These are phyloP conservation scores for Stagonosporopsis chrysanthemi DNA, from an alignment of 2,329 filamentous ascomycete genomes.

Conservation along the genomic window DNA sequence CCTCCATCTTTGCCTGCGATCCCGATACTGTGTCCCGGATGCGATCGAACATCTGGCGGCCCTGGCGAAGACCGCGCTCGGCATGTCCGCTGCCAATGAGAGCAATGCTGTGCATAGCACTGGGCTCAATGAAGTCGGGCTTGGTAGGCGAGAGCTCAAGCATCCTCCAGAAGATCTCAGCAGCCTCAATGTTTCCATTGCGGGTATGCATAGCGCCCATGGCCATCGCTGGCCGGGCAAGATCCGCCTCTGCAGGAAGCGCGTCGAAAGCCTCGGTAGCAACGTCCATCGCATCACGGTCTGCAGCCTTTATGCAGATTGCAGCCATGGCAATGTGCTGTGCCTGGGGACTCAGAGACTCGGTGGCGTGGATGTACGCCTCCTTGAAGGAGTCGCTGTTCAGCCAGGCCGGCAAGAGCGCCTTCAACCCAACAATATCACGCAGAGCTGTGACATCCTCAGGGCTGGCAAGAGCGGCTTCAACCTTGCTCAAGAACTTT, in stretches of 20 bases:
- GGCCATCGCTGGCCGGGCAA: slow-evolving; percentile 70
- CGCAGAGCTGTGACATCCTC: slow-evolving; percentile 68
- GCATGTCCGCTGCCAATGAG: slow-evolving; percentile 86
- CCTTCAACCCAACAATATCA: slow-evolving; percentile 73
- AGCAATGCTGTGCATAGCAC: slow-evolving; percentile 88
- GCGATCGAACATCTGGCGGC: slow-evolving; percentile 85
- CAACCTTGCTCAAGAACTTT: slow-evolving; percentile 84
- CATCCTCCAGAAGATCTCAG: slow-evolving; percentile 81
- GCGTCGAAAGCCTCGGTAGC: slow-evolving; percentile 66
- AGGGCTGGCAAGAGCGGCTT: slow-evolving; percentile 61
- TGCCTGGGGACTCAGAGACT: slow-evolving; percentile 64
- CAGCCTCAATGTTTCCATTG: slow-evolving; percentile 77
- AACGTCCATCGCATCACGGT: slow-evolving; percentile 73
- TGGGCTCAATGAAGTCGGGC: slow-evolving; percentile 80
- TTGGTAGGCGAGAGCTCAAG: slow-evolving; percentile 69
- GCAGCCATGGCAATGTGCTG: slow-evolving; percentile 71
- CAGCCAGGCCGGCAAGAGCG: slow-evolving; percentile 81
- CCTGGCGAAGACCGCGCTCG: slow-evolving; percentile 79
- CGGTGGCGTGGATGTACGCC: slow-evolving; percentile 75
- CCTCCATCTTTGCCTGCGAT: slow-evolving; percentile 59
- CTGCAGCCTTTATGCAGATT: slow-evolving; percentile 80
- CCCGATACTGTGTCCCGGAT: slow-evolving; percentile 70
- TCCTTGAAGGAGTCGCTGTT: slow-evolving; percentile 73
- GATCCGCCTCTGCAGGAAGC: slow-evolving; percentile 55
- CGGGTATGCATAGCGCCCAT: slow-evolving; percentile 88